Evolutionary conservation across 495 filamentous ascomycete genomes (phyloP).

Genomic region (Neurospora pannonica): DNA sequence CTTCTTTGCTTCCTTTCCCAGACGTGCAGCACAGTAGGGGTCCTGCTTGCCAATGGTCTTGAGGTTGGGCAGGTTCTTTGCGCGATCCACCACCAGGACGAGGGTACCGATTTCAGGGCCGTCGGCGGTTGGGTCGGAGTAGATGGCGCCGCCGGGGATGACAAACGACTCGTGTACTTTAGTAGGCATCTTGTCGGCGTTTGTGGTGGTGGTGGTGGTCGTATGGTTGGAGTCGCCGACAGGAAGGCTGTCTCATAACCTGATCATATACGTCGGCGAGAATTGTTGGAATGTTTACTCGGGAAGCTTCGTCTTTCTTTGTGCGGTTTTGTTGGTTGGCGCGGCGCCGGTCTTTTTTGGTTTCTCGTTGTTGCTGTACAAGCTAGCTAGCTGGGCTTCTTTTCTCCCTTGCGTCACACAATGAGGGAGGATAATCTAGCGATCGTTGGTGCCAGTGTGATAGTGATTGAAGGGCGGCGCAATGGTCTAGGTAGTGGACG

Average conservation of each 20-base stretch:
- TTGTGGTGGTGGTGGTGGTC: background rate
- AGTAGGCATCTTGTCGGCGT: conserved; percentile 28
- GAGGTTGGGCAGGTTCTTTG: conserved; percentile 92
- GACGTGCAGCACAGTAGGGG: conserved; percentile 85
- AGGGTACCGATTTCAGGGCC: conserved; percentile 90
- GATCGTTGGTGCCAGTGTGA: background rate
- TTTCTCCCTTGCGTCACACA: background rate
- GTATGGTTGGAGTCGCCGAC: background rate
- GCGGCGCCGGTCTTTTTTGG: background rate
- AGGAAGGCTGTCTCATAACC: conserved; percentile 8
- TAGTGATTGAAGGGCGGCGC: background rate
- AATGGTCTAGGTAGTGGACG: background rate
- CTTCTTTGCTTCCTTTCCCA: conserved; percentile 97
- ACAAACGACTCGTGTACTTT: conserved; percentile 14
- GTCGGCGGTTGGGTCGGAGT: conserved; percentile 89
- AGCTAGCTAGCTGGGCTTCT: background rate
- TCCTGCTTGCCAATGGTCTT: conserved; percentile 98
- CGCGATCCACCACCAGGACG: conserved; percentile 82
- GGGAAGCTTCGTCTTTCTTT: background rate
- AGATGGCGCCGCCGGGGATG: conserved; percentile 62
- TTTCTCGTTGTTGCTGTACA: background rate
- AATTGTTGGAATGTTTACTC: conserved; percentile 17
- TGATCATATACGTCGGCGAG: background rate
- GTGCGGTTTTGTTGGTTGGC: background rate
- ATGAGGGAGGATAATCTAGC: background rate